Base-by-base conservation (phyloP, 768 basidiomycete genomes). In the Psilocybe sp. region DNA sequence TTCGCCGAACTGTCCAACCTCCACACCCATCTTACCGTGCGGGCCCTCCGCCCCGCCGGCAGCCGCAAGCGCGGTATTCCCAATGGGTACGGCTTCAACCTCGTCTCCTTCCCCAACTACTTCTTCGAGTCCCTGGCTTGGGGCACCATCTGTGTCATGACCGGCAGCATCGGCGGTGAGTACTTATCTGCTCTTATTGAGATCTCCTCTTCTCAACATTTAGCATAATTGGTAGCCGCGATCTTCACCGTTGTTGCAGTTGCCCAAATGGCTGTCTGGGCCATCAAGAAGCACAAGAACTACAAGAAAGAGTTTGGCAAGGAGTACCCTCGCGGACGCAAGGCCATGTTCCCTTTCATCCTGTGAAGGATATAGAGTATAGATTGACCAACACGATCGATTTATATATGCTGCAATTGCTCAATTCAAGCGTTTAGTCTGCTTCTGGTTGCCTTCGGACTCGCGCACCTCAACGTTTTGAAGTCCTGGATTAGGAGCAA, bases 271-370 rank as follows among this genome's bases (percentile, higher is more conserved):
- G 71, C 75, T 11, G 56, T 78, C 6, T 99, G 97, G 97, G 95
- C 95, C 12, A 60, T 79, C 36, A 92, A 95, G 76, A 98, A 97
- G 73, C 95, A 98, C 60, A 72, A 69, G 47, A 78, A 77, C 46
- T 98, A 98, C 73, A 90, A 84, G 76, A 93, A 87, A 63, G 96
- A 99, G 66, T 97, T 98, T 58, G 93, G 93, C 32, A 85, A 82
- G 57, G 81, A 86, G 50, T 96, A 92, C 62, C 94, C 82, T 39
- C 78, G 70, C 57, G 71, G 68, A 16, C 75, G 93, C 66, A 92
- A 86, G 67, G 85, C 82, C 33, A 83, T 96, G 66, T 74, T 92
- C 58, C 94, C 93, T 0, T 87, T 86, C 67, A 64, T 91, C 14
- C 70, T 85, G 28, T 81, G 65, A 56, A 28, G 3, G 23, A 28